These are phyloP conservation scores for Harringtonia aguacate DNA, from an alignment of 2,329 filamentous ascomycete species.

Conservation along the genomic window DNA sequence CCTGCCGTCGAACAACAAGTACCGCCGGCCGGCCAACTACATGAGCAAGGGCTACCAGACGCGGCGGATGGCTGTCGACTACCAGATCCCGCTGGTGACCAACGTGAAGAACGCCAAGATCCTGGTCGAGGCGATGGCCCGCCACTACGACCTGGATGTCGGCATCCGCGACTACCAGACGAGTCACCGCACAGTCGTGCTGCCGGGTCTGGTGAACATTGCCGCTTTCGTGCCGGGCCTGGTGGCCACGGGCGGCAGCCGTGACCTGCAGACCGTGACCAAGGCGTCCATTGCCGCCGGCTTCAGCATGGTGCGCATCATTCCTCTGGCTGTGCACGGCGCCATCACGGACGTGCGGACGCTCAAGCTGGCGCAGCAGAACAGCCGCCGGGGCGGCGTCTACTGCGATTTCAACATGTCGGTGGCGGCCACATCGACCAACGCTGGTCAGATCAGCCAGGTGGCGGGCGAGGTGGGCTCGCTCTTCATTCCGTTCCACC, in stretches of 20 bases:
- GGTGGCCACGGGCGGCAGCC: conserved; percentile 48
- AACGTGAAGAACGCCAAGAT: conserved; percentile 99
- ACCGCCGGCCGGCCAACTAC: conserved; percentile 92
- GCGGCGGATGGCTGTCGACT: conserved; percentile 92
- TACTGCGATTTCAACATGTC: conserved; percentile 76
- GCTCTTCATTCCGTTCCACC: conserved; percentile 74
- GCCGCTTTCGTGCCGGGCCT: conserved; percentile 72
- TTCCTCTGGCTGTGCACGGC: conserved; percentile 63
- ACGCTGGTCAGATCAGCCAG: conserved; percentile 63
- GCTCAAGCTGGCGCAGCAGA: conserved; percentile 62
- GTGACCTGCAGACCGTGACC: conserved; percentile 59
- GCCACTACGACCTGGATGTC: conserved; percentile 78
- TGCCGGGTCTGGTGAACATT: conserved; percentile 68
- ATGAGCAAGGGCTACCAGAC: conserved; percentile 98
- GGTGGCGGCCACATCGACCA: conserved; percentile 61
- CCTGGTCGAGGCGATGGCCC: conserved; percentile 83
- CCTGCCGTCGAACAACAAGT: conserved; percentile 95
- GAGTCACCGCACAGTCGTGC: conserved; percentile 65
- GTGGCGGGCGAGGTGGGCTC: conserved; percentile 66
- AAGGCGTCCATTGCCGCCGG: conserved; percentile 64
- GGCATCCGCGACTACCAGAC: conserved; percentile 83
- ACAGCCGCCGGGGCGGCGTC: conserved; percentile 49
- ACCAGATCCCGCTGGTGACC: conserved; percentile 92
- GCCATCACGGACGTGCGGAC: conserved; percentile 63
- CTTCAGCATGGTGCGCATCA: conserved; percentile 71